Base-by-base conservation (phyloP, 208 protist genomes). In the Trypanosoma mega region DNA sequence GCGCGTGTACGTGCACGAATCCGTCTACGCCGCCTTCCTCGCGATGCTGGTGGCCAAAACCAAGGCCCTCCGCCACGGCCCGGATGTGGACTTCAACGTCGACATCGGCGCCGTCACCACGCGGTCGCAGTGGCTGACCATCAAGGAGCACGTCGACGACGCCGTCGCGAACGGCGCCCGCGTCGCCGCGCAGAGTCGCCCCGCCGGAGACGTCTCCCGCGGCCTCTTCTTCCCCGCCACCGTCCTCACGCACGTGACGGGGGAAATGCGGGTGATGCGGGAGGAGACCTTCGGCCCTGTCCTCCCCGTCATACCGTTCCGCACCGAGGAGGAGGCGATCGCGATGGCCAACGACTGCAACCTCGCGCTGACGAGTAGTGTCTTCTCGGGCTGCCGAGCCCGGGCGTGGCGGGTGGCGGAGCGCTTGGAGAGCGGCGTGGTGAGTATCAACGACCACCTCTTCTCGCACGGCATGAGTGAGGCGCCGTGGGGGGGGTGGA, bases 201-300 rank as follows among this genome's bases (percentile, higher is more conserved):
- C 85, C 1, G 62, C 68, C 1, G 82, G 71, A 14, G 72, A 77
- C 62, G 34, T 54, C 34, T 53, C 50, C n/a, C 55, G 80, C 7
- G 86, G 91, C 2, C 65, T 76, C 47, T 96, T 94, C 59, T 92
- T 73, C 57, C 77, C 82, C 3, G 90, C 92, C 20, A 98, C 94
- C 1, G 75, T 97, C 7, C 50, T 98, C 4, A 66, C 49, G 5
- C 72, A 77, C 54, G 90, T 93, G 18, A 97, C 78, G 24, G 57
- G 72, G 1, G 59, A 85, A 21, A 97, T 97, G 92, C 52, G 53
- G 6, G 78, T 98, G 8, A 81, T 93, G 55, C 45, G 74, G 41
- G 90, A 98, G 44, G 95, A 98, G 60, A 79, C 76, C n/a, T 98
- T 98, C 68, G 95, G 95, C 31, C 95, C 95, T 39, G 68, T 98